A percentile compares a stretch with the other conserved stretches of the same genome.
These are phyloP conservation scores for Mortierella sp. DNA, from an alignment of 371 early-diverging fungal species.

Conservation along the genomic window DNA sequence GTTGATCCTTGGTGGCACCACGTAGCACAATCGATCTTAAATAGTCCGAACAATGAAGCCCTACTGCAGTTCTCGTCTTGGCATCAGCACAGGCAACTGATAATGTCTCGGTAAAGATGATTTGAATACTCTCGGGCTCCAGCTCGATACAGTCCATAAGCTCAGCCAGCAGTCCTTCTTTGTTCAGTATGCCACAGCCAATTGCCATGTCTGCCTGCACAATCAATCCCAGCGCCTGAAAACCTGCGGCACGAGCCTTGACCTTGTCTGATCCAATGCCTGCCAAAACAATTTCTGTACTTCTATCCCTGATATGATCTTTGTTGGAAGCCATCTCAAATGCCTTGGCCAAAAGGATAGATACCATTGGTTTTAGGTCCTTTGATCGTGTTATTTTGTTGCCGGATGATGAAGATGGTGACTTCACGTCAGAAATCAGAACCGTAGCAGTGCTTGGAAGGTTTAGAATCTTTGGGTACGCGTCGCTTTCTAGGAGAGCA, in stretches of 20 bases:
- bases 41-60: conserved; percentile 66
- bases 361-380: conserved; percentile 46
- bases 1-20: conserved; percentile 60
- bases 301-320: conserved; percentile 33
- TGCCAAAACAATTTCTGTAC: conserved; percentile 35
- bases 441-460: conserved; percentile 10
- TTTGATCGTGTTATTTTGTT: conserved; percentile 11
- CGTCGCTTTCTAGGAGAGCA: conserved; percentile 29
- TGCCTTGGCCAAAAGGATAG: conserved; percentile 46
- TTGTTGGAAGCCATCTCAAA: conserved; percentile 48
- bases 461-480: conserved; percentile 30
- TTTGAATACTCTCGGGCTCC: conserved; percentile 72
- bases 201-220: conserved; percentile 73
- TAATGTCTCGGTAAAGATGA: conserved; percentile 71
- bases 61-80: conserved; percentile 70
- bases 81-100: conserved; percentile 77
- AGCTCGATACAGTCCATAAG: conserved; percentile 80
- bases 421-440: neutral
- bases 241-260: conserved; percentile 48
- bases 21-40: conserved; percentile 64
- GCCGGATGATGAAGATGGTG: conserved; percentile 11
- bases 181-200: conserved; percentile 72
- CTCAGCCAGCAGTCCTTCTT: conserved; percentile 73
- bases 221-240: conserved; percentile 70
- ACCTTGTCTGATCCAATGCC: conserved; percentile 54